Evolutionary conservation across 345 rosid genomes (phyloP), one percentile per base, ranked within the genome.

Genomic region (Durio zibethinus): DNA sequence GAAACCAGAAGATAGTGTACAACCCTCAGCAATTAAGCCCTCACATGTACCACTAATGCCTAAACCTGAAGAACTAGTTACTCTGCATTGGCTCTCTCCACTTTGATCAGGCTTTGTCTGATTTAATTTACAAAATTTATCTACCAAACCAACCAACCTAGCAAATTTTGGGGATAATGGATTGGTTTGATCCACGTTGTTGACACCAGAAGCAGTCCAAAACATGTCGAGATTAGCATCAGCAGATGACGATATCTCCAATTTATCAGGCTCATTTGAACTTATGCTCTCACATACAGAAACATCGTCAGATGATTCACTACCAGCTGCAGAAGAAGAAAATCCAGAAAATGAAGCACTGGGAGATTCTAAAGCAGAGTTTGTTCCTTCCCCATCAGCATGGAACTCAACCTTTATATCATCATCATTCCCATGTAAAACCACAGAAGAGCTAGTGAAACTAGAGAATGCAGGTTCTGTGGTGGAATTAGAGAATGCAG

Each of bases 301-400:
- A 85, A 53, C 81, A 73, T 92, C 92, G 73, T 94, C 99, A 85
- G 94, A 87, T 43, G 91, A 90, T 72, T 88, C 92, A 77, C 84
- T 79, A 57, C 84, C 60, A 10, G 78, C 48, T 20, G 85, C 79
- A 48, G 96, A 83, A 82, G 89, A 66, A 52, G 96, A 88, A 82
- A 91, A 92, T 75, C 97, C 95, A 82, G 99, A 91, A 80, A 91
- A 92, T 56, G 88, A 82, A 69, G 90, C 71, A 79, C 87, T 86
- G 36, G 88, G 82, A 43, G 93, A 88, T 73, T 86, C 92, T 67
- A 87, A 84, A 74, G 78, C 73, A 83, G 86, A 84, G 79, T 59
- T 84, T 73, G 77, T 52, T 77, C 82, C 88, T 68, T 86, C 88
- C 67, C 80, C 75, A 78, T 89, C 90, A 43, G 84, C 76, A 73